Evolutionary conservation across 306 rosid species (phyloP), one percentile per base, ranked within the genome.

Genomic region (Lathyrus aphaca): DNA sequence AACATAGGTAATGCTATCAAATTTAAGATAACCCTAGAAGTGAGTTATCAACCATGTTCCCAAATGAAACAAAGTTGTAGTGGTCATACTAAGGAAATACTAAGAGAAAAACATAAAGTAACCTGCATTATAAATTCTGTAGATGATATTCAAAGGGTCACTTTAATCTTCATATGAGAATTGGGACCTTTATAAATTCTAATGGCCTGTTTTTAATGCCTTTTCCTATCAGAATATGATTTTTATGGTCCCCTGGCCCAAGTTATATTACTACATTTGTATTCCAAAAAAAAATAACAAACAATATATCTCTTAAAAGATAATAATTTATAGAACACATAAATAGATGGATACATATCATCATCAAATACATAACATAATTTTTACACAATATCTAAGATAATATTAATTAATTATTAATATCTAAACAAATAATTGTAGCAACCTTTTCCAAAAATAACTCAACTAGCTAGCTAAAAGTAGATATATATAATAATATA

Each of bases 111-210:
- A 6, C 18, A 5, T 16, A 37, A 55, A 35, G 82, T 51, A 40
- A 66, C 69, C n/a, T 62, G 53, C 54, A 66, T 68, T 44, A 61
- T 17, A 15, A 11, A 40, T n/a, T 27, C 1, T 55, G 29, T 63
- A 73, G 70, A 64, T 53, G 77, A 73, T 77, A 75, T 51, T 79
- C 80, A 69, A 66, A 71, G 74, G 74, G 86, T 73, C 85, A 77
- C 83, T 74, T 78, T 84, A 82, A 29, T 61, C 56, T 79, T 64
- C 58, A 78, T 72, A 72, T 84, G 82, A 72, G 82, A 80, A 72
- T 76, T 82, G 86, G 78, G 82, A 75, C 82, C 89, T 82, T 82
- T 69, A 40, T 45, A 43, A 45, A 53, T 30, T 30, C 17, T 61
- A 3, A 75, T 75, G 70, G 64, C 30, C 40, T 64, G 66, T 64